phyloP scores from a whole-genome alignment of 441 rosid species.

The Jatropha multifida region DNA sequence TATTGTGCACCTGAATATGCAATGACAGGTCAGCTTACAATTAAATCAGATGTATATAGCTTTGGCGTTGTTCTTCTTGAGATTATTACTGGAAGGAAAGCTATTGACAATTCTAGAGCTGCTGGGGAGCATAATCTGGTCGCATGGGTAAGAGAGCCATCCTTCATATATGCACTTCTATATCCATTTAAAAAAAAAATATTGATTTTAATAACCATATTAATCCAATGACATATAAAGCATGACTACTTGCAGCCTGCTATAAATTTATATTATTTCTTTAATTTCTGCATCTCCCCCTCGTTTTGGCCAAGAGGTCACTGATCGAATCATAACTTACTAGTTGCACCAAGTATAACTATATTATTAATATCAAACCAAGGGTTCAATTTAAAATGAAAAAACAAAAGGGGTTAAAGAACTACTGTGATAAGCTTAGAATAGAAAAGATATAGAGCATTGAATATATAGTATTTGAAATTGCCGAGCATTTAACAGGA shows the following conservation, averaged over 20 bases:
- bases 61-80: conserved; percentile 96
- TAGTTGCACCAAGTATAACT: not conserved
- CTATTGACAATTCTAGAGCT: conserved; percentile 69
- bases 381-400: not conserved
- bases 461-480: not conserved
- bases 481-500: not conserved
- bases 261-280: not conserved
- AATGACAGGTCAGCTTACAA: conserved; percentile 95
- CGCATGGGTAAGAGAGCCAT: conserved; percentile 70
- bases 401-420: not conserved
- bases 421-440: not conserved
- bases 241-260: not conserved
- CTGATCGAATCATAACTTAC: not conserved
- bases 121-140: conserved; percentile 86
- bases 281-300: not conserved
- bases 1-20: conserved; percentile 98
- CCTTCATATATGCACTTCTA: not conserved
- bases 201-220: not conserved
- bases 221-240: not conserved
- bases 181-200: not conserved
- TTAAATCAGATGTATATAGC: conserved; percentile 94
- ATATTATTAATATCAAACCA: not conserved
- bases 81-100: conserved; percentile 92
- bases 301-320: not conserved
- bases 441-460: not conserved